These are phyloP conservation scores for Fusarium sp. DNA, from an alignment of 2,329 filamentous ascomycete species.

Conservation along the genomic window DNA sequence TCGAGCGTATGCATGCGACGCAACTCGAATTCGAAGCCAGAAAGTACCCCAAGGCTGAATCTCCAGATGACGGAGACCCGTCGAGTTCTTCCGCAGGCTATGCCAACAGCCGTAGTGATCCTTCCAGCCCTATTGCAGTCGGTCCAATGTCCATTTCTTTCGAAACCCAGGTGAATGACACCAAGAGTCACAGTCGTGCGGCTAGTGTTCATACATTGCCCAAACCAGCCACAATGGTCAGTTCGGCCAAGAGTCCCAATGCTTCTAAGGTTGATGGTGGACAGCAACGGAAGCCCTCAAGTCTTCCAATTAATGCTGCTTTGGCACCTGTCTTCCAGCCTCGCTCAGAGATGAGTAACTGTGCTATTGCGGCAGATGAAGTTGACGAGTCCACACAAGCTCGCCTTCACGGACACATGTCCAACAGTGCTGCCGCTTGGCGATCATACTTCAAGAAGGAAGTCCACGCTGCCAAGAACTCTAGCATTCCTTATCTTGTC, in stretches of 20 bases:
- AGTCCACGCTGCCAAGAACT: constrained; percentile 21
- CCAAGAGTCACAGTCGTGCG: constrained; percentile 34
- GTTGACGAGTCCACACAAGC: constrained; percentile 16
- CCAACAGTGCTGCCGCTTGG: constrained; percentile 37
- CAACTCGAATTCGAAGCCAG: constrained; percentile 62
- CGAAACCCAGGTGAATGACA: constrained; percentile 22
- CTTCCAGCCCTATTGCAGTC: constrained; percentile 1
- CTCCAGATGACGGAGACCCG: constrained; percentile 39
- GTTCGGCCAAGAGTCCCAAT: constrained; percentile 35
- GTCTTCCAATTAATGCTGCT: constrained; percentile 61
- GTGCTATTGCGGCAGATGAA: constrained; percentile 29
- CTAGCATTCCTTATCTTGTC: constrained; percentile 64
- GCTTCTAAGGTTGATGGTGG: constrained; percentile 41
- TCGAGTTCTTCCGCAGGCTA: constrained; percentile 21
- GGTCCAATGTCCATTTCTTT: constrained; percentile 3
- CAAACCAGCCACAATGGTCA: constrained; percentile 46
- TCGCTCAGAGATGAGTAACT: constrained; percentile 46
- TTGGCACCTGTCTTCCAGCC: constrained; percentile 64
- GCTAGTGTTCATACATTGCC: constrained; percentile 47
- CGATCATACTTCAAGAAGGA: constrained; percentile 42
- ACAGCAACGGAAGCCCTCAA: constrained; percentile 52
- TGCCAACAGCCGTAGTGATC: constrained; percentile 12
- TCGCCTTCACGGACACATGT: constrained; percentile 19
- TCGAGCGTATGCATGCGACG: constrained; percentile 60
- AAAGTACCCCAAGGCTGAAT: constrained; percentile 56